Percentiles rank a stretch among this genome's conserved stretches.
Conservation (phyloP, 352 stramenopile species). For the Phytophthora sp. region DNA sequence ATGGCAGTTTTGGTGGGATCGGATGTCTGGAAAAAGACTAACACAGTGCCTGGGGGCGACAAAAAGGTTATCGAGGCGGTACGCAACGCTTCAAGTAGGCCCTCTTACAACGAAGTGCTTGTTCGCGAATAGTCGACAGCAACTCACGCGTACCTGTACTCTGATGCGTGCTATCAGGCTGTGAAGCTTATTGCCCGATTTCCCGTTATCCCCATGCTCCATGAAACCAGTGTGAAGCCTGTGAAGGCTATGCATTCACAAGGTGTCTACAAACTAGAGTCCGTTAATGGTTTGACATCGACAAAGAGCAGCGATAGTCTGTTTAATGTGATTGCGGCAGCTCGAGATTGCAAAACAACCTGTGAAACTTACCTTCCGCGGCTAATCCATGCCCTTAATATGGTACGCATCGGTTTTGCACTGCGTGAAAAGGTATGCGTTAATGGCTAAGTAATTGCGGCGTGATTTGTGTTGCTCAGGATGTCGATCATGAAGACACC, state of each 20-base stretch:
- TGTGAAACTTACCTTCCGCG: slow-evolving; percentile 44
- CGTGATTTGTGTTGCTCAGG: slow-evolving; percentile 1
- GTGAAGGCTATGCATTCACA: slow-evolving; percentile 25
- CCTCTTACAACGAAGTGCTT: slow-evolving; percentile 3
- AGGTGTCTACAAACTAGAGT: slow-evolving; percentile 28
- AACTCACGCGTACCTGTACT: slow-evolving; percentile 3
- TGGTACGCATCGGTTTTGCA: slow-evolving; percentile 20
- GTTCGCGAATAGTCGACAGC: neutral
- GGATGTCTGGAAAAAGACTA: slow-evolving; percentile 29
- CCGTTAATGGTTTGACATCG: neutral
- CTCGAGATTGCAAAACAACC: slow-evolving; percentile 30
- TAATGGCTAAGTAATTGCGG: neutral
- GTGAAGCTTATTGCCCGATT: slow-evolving; percentile 47
- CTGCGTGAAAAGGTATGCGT: neutral
- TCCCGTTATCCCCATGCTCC: slow-evolving; percentile 56
- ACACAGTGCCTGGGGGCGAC: slow-evolving; percentile 38
- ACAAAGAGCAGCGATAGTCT: slow-evolving; percentile 29
- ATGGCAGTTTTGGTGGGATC: slow-evolving; percentile 54
- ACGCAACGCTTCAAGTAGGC: slow-evolving; percentile 35
- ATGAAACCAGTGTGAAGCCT: slow-evolving; percentile 54
- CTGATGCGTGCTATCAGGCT: slow-evolving; percentile 28
- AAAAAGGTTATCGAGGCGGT: slow-evolving; percentile 66
- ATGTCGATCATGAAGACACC: neutral
- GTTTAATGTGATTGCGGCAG: slow-evolving; percentile 37
- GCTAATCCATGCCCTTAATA: slow-evolving; percentile 49